A percentile compares a stretch with the other conserved stretches of the same genome.
These are phyloP conservation scores for Neofusicoccum cordaticola DNA, from an alignment of 2,329 filamentous ascomycete genomes.

Conservation along the genomic window DNA sequence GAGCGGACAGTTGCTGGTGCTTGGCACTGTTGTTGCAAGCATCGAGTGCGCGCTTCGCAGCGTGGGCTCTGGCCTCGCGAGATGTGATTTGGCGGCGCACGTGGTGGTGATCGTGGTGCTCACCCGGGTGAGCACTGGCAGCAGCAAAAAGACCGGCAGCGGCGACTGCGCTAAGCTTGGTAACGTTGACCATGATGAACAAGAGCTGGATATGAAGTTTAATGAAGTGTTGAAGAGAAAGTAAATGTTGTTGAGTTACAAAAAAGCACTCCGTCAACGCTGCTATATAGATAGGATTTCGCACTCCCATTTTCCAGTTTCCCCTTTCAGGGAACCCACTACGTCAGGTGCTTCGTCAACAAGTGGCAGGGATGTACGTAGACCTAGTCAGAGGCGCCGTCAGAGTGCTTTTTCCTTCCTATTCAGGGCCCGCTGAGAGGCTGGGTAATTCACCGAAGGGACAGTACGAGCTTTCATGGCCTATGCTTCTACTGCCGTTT, in stretches of 20 bases:
- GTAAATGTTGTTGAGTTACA: neutral
- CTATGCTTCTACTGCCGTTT: neutral
- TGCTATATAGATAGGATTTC: neutral
- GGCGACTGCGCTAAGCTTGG: slow-evolving; percentile 23
- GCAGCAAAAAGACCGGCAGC: slow-evolving; percentile 22
- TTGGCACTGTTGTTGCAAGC: slow-evolving; percentile 23
- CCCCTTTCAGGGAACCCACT: neutral
- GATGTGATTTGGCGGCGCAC: slow-evolving; percentile 31
- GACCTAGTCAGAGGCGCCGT: neutral
- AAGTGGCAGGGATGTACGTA: neutral
- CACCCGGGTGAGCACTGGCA: slow-evolving; percentile 31
- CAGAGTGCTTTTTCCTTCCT: neutral
- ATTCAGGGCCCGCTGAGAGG: neutral
- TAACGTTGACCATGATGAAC: slow-evolving; percentile 24
- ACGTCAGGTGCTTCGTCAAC: slow-evolving; percentile 7
- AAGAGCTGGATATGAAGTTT: neutral
- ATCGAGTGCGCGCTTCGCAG: slow-evolving; percentile 24
- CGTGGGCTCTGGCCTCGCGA: slow-evolving; percentile 24
- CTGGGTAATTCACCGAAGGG: neutral
- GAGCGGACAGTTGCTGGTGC: slow-evolving; percentile 23
- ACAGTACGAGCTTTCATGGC: neutral
- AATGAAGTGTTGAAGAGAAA: neutral
- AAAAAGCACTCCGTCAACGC: neutral
- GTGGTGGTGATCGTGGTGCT: slow-evolving; percentile 30
- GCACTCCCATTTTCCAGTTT: neutral